A percentile compares a stretch with the other conserved stretches of the same genome.
Conservation (phyloP, 2,329 filamentous ascomycete species). For the Xylaria sp. region DNA sequence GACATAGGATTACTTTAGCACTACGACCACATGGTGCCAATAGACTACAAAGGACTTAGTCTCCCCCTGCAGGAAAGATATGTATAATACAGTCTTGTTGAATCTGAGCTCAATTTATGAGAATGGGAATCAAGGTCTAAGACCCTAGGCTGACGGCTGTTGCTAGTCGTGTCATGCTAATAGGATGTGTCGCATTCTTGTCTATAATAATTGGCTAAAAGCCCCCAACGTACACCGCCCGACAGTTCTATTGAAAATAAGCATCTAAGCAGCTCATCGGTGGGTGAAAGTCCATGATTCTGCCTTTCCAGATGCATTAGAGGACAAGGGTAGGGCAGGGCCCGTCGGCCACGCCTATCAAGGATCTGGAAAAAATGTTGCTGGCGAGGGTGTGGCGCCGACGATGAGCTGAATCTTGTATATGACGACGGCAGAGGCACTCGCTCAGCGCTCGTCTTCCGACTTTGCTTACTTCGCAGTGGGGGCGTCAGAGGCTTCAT, state of each 20-base stretch:
- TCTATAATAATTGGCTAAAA: conserved; percentile 10
- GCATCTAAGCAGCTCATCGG: background rate
- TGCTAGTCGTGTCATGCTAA: background rate
- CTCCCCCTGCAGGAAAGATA: background rate
- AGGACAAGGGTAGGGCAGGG: background rate
- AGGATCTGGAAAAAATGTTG: background rate
- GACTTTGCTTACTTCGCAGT: background rate
- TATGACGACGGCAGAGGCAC: background rate
- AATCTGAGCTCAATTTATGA: background rate
- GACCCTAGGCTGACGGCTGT: conserved; percentile 4
- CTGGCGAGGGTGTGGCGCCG: background rate
- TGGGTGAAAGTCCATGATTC: background rate
- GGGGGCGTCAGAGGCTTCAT: background rate
- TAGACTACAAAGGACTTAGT: no score
- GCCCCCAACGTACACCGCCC: background rate
- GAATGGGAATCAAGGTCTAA: background rate
- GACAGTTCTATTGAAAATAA: background rate
- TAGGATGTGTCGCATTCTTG: background rate
- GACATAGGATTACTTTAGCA: background rate
- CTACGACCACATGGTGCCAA: background rate
- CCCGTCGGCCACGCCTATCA: background rate
- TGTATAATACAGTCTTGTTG: background rate
- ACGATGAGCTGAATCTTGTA: conserved; percentile 13
- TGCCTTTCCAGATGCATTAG: background rate
- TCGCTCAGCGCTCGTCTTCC: background rate